phyloP scores from a whole-genome alignment of 805 yeast genomes.

The Ogataea ramenticola region DNA sequence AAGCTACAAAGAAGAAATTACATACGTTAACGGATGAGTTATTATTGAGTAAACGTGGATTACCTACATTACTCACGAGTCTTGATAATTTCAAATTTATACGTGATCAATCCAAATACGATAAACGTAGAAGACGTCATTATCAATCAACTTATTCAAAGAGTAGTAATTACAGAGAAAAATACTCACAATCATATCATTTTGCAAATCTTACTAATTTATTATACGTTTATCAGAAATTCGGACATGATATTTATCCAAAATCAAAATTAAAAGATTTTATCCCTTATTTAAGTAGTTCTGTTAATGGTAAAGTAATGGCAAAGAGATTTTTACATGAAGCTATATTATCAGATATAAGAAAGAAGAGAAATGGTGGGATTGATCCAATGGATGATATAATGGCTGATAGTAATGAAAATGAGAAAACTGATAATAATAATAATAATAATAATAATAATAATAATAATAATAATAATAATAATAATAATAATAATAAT shows the following conservation, averaged over 20 bases:
- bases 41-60: slow-evolving; percentile 46
- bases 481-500: too few relatives aligned
- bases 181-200: slow-evolving; percentile 33
- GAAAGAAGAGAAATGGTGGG: slow-evolving; percentile 2
- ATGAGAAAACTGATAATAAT: slow-evolving; percentile 1
- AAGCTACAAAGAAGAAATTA: slow-evolving; percentile 20
- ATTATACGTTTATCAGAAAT: slow-evolving; percentile 53
- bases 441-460: neutral
- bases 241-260: slow-evolving; percentile 76
- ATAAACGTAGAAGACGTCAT: slow-evolving; percentile 13
- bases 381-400: slow-evolving; percentile 1
- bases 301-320: slow-evolving; percentile 36
- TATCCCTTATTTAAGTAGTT: slow-evolving; percentile 40
- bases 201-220: slow-evolving; percentile 41
- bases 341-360: slow-evolving; percentile 31
- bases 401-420: neutral
- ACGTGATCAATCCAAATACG: slow-evolving; percentile 9
- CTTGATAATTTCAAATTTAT: slow-evolving; percentile 29
- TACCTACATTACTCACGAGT: slow-evolving; percentile 40
- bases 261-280: slow-evolving; percentile 74
- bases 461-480: too few relatives aligned
- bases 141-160: slow-evolving; percentile 7
- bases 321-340: slow-evolving; percentile 35
- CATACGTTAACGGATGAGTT: slow-evolving; percentile 46
- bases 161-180: slow-evolving; percentile 9